Evolutionary conservation across 2,329 filamentous ascomycete species (phyloP).

Genomic region (Fusarium verticillioides): DNA sequence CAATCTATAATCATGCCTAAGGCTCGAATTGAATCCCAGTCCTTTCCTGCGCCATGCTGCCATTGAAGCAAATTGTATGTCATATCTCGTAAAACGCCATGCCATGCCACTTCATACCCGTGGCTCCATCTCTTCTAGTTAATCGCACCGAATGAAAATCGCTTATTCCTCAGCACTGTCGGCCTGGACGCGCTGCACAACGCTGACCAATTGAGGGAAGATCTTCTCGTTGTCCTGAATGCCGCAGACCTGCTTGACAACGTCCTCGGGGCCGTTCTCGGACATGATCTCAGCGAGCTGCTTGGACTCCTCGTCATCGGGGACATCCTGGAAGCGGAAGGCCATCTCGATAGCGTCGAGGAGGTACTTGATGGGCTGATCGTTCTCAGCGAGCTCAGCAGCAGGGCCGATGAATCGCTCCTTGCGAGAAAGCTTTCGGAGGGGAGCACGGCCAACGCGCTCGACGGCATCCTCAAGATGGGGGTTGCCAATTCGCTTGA

Average conservation of each 20-base stretch:
- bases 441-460: conserved; percentile 92
- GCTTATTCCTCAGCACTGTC: conserved; percentile 61
- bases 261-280: conserved; percentile 75
- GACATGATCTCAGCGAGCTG: conserved; percentile 89
- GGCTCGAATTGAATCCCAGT: conserved; percentile 23
- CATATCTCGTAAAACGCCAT: conserved; percentile 44
- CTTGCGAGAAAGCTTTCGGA: conserved; percentile 93
- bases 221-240: conserved; percentile 81
- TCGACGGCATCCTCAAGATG: conserved; percentile 92
- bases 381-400: conserved; percentile 85
- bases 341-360: conserved; percentile 90
- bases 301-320: conserved; percentile 88
- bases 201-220: conserved; percentile 77
- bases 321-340: conserved; percentile 93
- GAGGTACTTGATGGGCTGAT: conserved; percentile 76
- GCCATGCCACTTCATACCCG: conserved; percentile 21
- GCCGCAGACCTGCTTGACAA: conserved; percentile 84
- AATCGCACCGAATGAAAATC: background rate
- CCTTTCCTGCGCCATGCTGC: conserved; percentile 44
- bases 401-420: conserved; percentile 97
- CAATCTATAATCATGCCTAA: conserved; percentile 33
- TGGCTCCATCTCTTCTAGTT: conserved; percentile 25
- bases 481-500: conserved; percentile 92
- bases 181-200: conserved; percentile 87
- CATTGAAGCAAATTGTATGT: conserved; percentile 27